These are phyloP conservation scores for Agaricus bisporus DNA, from an alignment of 768 basidiomycete genomes.

Conservation along the genomic window DNA sequence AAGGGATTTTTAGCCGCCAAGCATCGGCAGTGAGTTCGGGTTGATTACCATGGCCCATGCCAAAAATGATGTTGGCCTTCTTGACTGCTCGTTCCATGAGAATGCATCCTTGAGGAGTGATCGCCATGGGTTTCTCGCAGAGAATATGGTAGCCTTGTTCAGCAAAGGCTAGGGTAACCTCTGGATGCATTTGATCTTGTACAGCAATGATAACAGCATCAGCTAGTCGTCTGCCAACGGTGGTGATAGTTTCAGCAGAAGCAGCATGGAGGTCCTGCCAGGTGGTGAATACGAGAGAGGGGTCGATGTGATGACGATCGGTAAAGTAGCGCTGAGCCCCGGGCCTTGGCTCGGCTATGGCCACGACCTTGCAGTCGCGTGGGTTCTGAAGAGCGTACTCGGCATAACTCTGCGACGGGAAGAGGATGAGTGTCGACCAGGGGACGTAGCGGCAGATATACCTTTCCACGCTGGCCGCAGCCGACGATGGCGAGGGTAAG, in stretches of 20 bases:
- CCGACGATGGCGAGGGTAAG: conserved; percentile 76
- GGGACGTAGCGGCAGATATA: conserved; percentile 18
- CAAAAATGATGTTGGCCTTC: conserved; percentile 70
- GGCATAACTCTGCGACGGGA: conserved; percentile 47
- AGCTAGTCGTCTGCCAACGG: conserved; percentile 64
- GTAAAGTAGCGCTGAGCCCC: conserved; percentile 58
- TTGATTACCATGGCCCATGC: conserved; percentile 77
- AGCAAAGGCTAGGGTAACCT: conserved; percentile 70
- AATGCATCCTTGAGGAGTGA: conserved; percentile 63
- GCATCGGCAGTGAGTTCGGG: background rate
- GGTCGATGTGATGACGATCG: conserved; percentile 49
- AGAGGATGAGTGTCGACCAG: background rate
- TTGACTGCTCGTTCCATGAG: conserved; percentile 69
- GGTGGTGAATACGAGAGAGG: conserved; percentile 61
- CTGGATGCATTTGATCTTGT: conserved; percentile 73
- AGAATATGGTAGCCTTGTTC: conserved; percentile 83
- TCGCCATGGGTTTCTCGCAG: conserved; percentile 93
- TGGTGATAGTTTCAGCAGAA: conserved; percentile 58
- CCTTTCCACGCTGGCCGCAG: conserved; percentile 79
- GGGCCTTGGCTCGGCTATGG: conserved; percentile 78
- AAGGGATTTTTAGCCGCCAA: background rate
- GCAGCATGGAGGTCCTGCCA: conserved; percentile 69
- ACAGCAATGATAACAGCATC: conserved; percentile 81
- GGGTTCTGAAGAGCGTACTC: conserved; percentile 56
- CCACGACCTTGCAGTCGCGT: conserved; percentile 65